Evolutionary conservation across 139 green algal genomes (phyloP).

Genomic region (Asterochloris erici): DNA sequence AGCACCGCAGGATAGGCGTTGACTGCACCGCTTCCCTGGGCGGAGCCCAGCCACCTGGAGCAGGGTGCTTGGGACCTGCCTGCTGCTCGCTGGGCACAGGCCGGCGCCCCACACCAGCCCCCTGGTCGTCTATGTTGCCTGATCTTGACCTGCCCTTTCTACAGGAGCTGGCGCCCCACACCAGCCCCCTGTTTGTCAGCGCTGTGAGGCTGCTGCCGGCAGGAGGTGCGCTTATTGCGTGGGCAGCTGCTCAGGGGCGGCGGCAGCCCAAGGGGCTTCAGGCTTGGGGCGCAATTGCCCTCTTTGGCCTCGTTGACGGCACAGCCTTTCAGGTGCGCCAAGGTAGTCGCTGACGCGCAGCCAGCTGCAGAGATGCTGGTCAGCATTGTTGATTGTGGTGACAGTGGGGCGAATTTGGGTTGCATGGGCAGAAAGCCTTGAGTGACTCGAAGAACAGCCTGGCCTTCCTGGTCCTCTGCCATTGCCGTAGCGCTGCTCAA

Average conservation of each 20-base stretch:
- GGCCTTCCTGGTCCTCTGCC: too few species aligned
- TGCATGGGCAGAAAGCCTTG: too few species aligned
- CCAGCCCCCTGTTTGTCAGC: conserved; percentile 85
- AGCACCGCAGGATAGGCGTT: too few species aligned
- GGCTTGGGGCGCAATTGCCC: conserved; percentile 80
- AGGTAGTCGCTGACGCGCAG: neutral
- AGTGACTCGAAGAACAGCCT: too few species aligned
- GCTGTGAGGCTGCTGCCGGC: conserved; percentile 86
- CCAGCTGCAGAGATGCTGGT: neutral
- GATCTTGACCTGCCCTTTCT: neutral
- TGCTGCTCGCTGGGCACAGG: conserved; percentile 8
- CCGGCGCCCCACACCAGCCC: conserved; percentile 71
- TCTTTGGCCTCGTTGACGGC: conserved; percentile 91
- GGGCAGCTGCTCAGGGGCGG: conserved; percentile 61
- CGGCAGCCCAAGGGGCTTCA: conserved; percentile 48
- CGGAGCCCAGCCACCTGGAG: too few species aligned
- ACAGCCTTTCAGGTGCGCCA: conserved; percentile 84
- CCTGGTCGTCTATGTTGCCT: conserved; percentile 73
- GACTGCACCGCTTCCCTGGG: too few species aligned
- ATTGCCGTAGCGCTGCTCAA: too few species aligned
- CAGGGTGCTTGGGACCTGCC: too few species aligned
- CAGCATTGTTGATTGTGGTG: too few species aligned
- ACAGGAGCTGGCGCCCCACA: conserved; percentile 56
- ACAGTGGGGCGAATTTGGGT: too few species aligned
- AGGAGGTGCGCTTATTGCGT: conserved; percentile 77